A percentile compares a stretch with the other conserved stretches of the same genome.
Evolutionary conservation across 306 rosid genomes (phyloP).

Genomic region (Lablab purpureus): DNA sequence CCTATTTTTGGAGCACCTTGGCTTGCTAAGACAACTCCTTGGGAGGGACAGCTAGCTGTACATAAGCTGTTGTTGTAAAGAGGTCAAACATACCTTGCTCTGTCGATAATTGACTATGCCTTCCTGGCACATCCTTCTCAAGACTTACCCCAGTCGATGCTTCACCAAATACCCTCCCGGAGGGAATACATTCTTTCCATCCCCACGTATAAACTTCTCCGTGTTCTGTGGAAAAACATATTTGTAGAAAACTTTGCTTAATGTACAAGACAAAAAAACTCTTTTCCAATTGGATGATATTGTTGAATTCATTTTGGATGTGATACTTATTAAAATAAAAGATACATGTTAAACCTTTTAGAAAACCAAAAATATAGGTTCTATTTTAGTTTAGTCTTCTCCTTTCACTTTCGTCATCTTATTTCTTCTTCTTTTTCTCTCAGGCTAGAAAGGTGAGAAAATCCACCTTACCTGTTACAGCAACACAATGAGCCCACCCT

Average conservation of each 20-base stretch:
- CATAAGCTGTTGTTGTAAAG: slow-evolving; percentile 5
- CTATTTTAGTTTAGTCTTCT: background rate
- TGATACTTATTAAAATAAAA: background rate
- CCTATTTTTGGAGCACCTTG: slow-evolving; percentile 7
- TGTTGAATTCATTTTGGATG: background rate
- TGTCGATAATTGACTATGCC: slow-evolving; percentile 60
- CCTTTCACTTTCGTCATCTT: background rate
- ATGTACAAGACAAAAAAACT: background rate
- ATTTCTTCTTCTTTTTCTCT: background rate
- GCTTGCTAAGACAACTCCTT: slow-evolving; percentile 24
- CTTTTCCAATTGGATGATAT: background rate
- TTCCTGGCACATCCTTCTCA: slow-evolving; percentile 60
- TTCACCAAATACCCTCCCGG: slow-evolving; percentile 76
- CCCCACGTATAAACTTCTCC: slow-evolving; percentile 91
- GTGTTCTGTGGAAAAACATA: slow-evolving; percentile 51
- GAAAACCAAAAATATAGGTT: background rate
- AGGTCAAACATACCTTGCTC: slow-evolving; percentile 64
- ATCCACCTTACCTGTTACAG: slow-evolving; percentile 70
- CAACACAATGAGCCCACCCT: slow-evolving; percentile 92
- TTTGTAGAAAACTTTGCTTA: background rate
- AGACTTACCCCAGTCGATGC: slow-evolving; percentile 47
- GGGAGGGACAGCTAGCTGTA: slow-evolving; percentile 31
- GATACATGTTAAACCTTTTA: background rate
- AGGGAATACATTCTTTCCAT: slow-evolving; percentile 93
- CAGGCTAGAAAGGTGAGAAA: slow-evolving; percentile 18